Percentiles rank a stretch among this genome's conserved stretches.
These are phyloP conservation scores for Uncinocarpus reesii DNA, from an alignment of 2,329 filamentous ascomycete species.

Conservation along the genomic window DNA sequence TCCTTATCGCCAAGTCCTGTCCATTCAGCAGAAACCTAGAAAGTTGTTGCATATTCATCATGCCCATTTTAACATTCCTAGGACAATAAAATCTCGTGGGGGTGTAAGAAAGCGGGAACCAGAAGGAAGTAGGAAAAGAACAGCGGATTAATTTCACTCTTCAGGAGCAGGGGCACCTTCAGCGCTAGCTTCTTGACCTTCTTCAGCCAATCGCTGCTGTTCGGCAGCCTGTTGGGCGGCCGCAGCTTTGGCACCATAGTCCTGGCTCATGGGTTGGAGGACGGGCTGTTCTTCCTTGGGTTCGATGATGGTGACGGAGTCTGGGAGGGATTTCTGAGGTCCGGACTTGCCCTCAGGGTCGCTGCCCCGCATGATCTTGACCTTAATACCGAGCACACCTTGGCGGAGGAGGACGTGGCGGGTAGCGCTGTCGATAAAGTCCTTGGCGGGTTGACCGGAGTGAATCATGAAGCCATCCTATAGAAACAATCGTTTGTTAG, in stretches of 20 bases:
- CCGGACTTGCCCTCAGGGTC: conserved; percentile 99
- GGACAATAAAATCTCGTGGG: background rate
- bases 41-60: conserved; percentile 10
- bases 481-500: conserved; percentile 8
- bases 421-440: conserved; percentile 98
- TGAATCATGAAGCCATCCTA: conserved; percentile 99
- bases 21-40: conserved; percentile 7
- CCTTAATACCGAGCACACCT: conserved; percentile 99
- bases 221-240: conserved; percentile 49
- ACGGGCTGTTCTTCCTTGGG: conserved; percentile 98
- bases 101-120: conserved; percentile 4
- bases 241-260: conserved; percentile 90
- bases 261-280: conserved; percentile 90
- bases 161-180: conserved; percentile 38
- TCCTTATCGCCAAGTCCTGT: conserved; percentile 10
- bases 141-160: conserved; percentile 32
- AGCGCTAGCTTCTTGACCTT: conserved; percentile 33
- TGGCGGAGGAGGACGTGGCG: conserved; percentile 99
- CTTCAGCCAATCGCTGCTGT: conserved; percentile 48
- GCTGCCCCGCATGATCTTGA: conserved; percentile 99
- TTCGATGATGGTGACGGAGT: conserved; percentile 99
- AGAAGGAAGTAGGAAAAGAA: conserved; percentile 12
- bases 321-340: conserved; percentile 91
- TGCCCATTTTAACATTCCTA: conserved; percentile 11
- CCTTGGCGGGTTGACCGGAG: conserved; percentile 98